Percentiles rank a stretch among this genome's conserved stretches.
Conservation (phyloP, 768 basidiomycete species). For the Boletus insuetus region DNA sequence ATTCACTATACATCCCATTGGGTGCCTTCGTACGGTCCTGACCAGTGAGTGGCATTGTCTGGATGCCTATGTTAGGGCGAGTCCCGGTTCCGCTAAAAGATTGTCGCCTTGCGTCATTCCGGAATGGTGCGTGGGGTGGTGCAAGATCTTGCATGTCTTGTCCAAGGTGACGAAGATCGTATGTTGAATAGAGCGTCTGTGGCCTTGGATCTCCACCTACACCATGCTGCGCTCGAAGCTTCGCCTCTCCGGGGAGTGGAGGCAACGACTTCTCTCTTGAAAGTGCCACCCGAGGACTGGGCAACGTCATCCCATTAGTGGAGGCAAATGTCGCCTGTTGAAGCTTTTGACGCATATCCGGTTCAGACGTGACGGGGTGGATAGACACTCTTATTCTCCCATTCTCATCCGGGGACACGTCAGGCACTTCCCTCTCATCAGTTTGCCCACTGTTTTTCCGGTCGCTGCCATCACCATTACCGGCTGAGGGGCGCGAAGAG, state of each 20-base stretch:
- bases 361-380: slow-evolving; percentile 58
- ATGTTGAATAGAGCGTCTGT: slow-evolving; percentile 61
- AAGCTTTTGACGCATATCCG: slow-evolving; percentile 54
- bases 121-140: slow-evolving; percentile 66
- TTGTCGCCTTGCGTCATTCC: slow-evolving; percentile 61
- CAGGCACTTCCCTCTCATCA: slow-evolving; percentile 44
- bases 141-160: slow-evolving; percentile 46
- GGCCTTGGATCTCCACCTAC: slow-evolving; percentile 48
- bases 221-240: slow-evolving; percentile 36
- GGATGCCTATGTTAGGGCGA: slow-evolving; percentile 49
- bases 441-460: slow-evolving; percentile 40
- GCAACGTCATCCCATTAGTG: slow-evolving; percentile 30
- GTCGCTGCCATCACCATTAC: slow-evolving; percentile 50
- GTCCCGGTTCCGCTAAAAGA: slow-evolving; percentile 71
- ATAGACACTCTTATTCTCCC: slow-evolving; percentile 41
- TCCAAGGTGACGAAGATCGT: slow-evolving; percentile 54
- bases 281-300: slow-evolving; percentile 26
- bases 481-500: slow-evolving; percentile 63
- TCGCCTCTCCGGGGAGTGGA: slow-evolving; percentile 63
- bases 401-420: slow-evolving; percentile 29
- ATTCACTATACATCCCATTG: slow-evolving; percentile 63
- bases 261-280: slow-evolving; percentile 74
- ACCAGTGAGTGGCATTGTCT: slow-evolving; percentile 46
- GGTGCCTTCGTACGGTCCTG: slow-evolving; percentile 34
- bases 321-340: slow-evolving; percentile 36